Base-by-base conservation (phyloP, 441 rosid genomes). In the Mallotus japonicus region DNA sequence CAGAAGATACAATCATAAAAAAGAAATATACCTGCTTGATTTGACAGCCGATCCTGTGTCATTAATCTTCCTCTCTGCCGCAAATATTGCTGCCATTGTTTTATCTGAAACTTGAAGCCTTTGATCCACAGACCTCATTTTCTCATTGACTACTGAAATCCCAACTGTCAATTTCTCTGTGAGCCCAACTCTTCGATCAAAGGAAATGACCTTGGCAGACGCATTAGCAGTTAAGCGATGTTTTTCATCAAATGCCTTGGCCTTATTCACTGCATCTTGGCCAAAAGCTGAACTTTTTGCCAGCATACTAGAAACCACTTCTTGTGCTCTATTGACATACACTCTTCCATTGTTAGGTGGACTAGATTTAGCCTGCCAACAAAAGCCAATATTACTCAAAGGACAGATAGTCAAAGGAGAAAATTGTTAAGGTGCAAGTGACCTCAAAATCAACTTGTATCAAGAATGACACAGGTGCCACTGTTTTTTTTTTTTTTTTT, bases 11-110 rank as follows among this genome's bases (percentile, higher is more conserved):
- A 68, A 58, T 50, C 47, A 42, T 54, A 72, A 58, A 54, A 67
- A 59, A 46, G 37, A 71, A 32, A 71, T 1, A 32, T 47, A 90
- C 99, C 97, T 91, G 93, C 98, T 95, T 62, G 97, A 90, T 84
- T 93, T 95, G 72, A 95, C 98, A 50, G 99, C 99, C 65, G 99
- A 85, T 56, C 99, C 97, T 0, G 99, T 95, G 81, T 92, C 84
- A 67, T 90, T 95, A 81, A 95, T 82, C 81, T 92, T 95, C 80
- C 89, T 91, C 74, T 95, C 98, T 0, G 99, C 97, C 19, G 97
- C 98, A 83, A 91, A 92, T 76, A 92, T 78, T 58, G 99, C 98
- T 50, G 98, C 97, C 99, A 95, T 91, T n/a, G 98, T 95, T 85
- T 91, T 92, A 83, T 95, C 96, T 0, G 99, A 91, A 14, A 95